A percentile compares a stretch with the other conserved stretches of the same genome.
phyloP scores from a whole-genome alignment of 2,329 filamentous ascomycete genomes.

The Ophidiomyces ophidiicola region DNA sequence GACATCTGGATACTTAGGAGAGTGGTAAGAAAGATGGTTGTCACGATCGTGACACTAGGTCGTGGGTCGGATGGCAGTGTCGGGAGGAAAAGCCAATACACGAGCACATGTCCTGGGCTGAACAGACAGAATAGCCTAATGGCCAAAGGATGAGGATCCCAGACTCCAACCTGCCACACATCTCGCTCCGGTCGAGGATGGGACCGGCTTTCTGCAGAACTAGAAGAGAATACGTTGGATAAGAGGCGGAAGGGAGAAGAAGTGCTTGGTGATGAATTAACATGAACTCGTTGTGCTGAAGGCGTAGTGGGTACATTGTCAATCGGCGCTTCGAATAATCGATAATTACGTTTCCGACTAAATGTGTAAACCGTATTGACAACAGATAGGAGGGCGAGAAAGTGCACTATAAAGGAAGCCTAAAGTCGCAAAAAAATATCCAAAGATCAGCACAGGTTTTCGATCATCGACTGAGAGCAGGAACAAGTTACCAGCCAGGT shows the following conservation, averaged over 20 bases:
- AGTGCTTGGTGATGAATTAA: constrained; percentile 67
- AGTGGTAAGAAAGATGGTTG: constrained; percentile 61
- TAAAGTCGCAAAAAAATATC: constrained; percentile 26
- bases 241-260: constrained; percentile 70
- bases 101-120: constrained; percentile 80
- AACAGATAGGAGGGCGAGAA: constrained; percentile 53
- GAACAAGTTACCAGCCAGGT: constrained; percentile 46
- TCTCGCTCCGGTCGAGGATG: constrained; percentile 65
- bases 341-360: constrained; percentile 69
- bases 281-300: constrained; percentile 75
- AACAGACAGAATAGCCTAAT: constrained; percentile 79
- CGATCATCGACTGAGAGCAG: neutral
- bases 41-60: constrained; percentile 76
- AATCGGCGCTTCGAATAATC: constrained; percentile 77
- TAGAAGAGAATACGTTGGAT: constrained; percentile 52
- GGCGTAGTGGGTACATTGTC: constrained; percentile 65
- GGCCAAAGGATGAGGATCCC: constrained; percentile 81
- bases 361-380: constrained; percentile 74
- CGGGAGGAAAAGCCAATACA: constrained; percentile 82
- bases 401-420: constrained; percentile 59
- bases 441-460: neutral
- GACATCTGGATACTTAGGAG: constrained; percentile 67
- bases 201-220: constrained; percentile 66
- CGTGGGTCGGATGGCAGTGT: constrained; percentile 60
- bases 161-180: constrained; percentile 88